Base-by-base conservation (phyloP, 768 basidiomycete genomes). In the Collybiopsis confluens region DNA sequence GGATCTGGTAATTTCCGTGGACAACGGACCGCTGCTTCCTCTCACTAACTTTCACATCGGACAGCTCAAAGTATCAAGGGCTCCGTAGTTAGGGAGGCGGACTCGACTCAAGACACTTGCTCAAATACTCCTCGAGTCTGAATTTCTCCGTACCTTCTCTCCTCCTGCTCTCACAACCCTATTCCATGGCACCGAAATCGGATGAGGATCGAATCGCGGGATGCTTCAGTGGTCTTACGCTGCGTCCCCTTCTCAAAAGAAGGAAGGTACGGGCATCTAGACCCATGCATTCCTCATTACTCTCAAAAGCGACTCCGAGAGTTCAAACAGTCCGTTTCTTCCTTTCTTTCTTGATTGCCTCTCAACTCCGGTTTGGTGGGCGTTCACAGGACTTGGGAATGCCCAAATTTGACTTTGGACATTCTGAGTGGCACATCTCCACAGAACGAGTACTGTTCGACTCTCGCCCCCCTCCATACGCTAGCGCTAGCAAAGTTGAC, bases 361-460 rank as follows among this genome's bases (percentile, higher is more conserved):
- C n/a, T n/a, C n/a, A n/a, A n/a, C n/a, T n/a, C n/a, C n/a, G n/a
- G n/a, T n/a, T n/a, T n/a, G n/a, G n/a, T n/a, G n/a, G n/a, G n/a
- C n/a, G n/a, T 48, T 11, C 36, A 57, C 45, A 41, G 61, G 38
- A 55, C 62, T 33, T 56, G 54, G 65, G 42, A 72, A 70, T 46
- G 70, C 66, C 55, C 70, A 75, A 21, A 73, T 68, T 54, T 77
- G 71, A 72, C 24, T 69, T 56, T 58, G 64, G 62, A 23, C 59
- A 62, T 30, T 52, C 59, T n/a, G 62, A 68, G 35, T 65, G 65
- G 64, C 64, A 65, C 58, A 20, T 54, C 44, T 57, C 53, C 3
- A 61, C 60, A 38, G 73, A 48, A 26, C 47, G 35, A 18, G 21
- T 72, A 7, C 8, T 43, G 21, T 18, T 26, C 13, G 56, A 50